Evolutionary conservation across 2,329 filamentous ascomycete species (phyloP), one percentile per base, ranked within the genome.

Genomic region (Neospermospora avenae): DNA sequence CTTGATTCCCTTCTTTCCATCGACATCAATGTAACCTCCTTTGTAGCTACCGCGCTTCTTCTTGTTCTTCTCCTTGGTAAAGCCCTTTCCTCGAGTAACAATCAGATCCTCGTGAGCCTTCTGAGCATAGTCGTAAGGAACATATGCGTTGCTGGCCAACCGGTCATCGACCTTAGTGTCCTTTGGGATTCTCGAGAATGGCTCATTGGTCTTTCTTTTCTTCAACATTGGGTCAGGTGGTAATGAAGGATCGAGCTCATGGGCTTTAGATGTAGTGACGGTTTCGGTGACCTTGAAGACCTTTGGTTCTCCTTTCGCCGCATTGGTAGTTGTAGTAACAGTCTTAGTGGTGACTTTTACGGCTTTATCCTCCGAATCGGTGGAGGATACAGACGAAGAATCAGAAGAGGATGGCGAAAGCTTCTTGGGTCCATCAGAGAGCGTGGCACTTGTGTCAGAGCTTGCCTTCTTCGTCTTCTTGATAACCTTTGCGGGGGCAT

Each of bases 41-140:
- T 89, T 86, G 81, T 96, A 99, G 67, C 88, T 91, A 54, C 95
- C 95, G 69, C 86, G 83, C 82, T 92, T 93, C 83, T 92, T 95
- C 82, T 99, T 99, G 78, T 99, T 99, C 86, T 99, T 99, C 80
- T 98, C 95, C 81, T 99, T 99, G 62, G 93, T 98, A 77, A 99
- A 99, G 3, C 91, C 92, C 79, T 97, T 98, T 70, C 95, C 95
- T 74, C 89, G 91, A 34, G 93, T 98, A 41, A 96, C 84, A 52
- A 92, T 90, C 64, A 99, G 78, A 73, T 97, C 93, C 67, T 91
- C 84, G 72, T 93, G 90, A 8, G 96, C 96, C 68, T 86, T 86
- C 69, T 95, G 88, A 24, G 93, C 93, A 77, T 98, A 99, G 65
- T 89, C 87, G 74, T 97, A 91, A 22, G 86, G 81, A 11, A 91